Percentiles rank a stretch among this genome's conserved stretches.
phyloP scores from a whole-genome alignment of 73 alveolate species.

The Durusdinium trenchii region DNA sequence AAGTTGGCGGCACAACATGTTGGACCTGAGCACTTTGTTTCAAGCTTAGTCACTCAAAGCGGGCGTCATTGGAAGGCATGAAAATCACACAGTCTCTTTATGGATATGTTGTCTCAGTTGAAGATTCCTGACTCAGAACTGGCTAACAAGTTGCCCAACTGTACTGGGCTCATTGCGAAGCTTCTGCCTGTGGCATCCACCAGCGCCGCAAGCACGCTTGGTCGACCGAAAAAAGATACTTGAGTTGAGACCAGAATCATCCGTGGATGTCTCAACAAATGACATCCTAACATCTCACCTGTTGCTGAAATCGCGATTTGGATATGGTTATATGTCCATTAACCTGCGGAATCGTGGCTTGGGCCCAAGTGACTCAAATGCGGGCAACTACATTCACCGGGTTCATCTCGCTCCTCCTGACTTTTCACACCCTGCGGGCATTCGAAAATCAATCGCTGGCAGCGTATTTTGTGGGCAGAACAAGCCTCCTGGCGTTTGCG shows the following conservation, averaged over 20 bases:
- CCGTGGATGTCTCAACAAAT: constrained; percentile 34
- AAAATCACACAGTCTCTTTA: not conserved
- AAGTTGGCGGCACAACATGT: constrained; percentile 11
- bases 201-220: constrained; percentile 36
- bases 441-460: constrained; percentile 31
- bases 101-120: not conserved
- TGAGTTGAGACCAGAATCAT: not conserved
- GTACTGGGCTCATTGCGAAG: constrained; percentile 63
- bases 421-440: constrained; percentile 34
- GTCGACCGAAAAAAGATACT: constrained; percentile 33
- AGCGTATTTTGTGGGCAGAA: not conserved
- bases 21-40: constrained; percentile 36
- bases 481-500: constrained; percentile 46
- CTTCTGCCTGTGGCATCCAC: constrained; percentile 82
- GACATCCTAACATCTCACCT: constrained; percentile 76
- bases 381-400: constrained; percentile 85
- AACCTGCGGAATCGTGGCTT: constrained; percentile 86
- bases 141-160: constrained; percentile 72
- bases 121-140: constrained; percentile 69
- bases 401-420: constrained; percentile 44
- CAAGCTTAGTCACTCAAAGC: not conserved
- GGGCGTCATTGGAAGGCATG: not conserved
- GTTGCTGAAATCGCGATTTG: constrained; percentile 46
- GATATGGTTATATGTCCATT: constrained; percentile 81
- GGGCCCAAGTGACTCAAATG: constrained; percentile 43